Base-by-base conservation (phyloP, 2,329 filamentous ascomycete species). In the Aureobasidium mangrovei region DNA sequence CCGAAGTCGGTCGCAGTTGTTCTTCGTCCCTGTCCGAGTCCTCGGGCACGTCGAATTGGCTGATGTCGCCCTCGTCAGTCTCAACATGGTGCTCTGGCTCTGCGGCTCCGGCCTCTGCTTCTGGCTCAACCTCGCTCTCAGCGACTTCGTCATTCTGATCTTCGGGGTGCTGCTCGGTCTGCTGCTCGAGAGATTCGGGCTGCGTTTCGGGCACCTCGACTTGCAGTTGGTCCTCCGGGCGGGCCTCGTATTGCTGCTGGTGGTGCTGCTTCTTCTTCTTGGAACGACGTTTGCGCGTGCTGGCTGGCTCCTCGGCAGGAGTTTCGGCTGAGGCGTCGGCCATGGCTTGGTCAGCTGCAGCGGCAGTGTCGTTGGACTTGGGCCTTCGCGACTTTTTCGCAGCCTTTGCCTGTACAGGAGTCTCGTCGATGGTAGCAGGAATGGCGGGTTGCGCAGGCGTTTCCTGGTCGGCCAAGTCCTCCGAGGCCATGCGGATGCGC, bases 161-260 rank as follows among this genome's bases (percentile, higher is more conserved):
- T 9, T 46, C 49, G n/a, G 24, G 26, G 18, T 53, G 12, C 9
- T 53, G 9, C 6, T 53, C 31, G n/a, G 9, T 10, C n/a, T 39
- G 45, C 3, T 47, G 32, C 26, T 47, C 27, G 8, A 2, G 9
- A 9, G 36, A 10, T 24, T 56, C 47, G n/a, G 49, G 49, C 45
- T 57, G 55, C 28, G 55, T 57, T 24, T 54, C 55, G n/a, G 55
- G 55, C 18, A 57, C 51, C 27, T 49, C 38, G 6, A 43, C 43
- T 7, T 54, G 32, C 28, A 54, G 36, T 35, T 42, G 35, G 12
- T 53, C 39, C 9, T 53, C 49, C 7, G 32, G 40, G 26, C 31
- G 31, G 10, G n/a, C 24, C 7, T 35, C 43, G 24, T 39, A 28
- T 32, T 53, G 39, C n/a, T 40, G 38, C 38, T 40, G 18, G 1